Percentiles rank a stretch among this genome's conserved stretches.
Conservation (phyloP, 192 early-diverging fungal genomes). For the Coemansia sp. region DNA sequence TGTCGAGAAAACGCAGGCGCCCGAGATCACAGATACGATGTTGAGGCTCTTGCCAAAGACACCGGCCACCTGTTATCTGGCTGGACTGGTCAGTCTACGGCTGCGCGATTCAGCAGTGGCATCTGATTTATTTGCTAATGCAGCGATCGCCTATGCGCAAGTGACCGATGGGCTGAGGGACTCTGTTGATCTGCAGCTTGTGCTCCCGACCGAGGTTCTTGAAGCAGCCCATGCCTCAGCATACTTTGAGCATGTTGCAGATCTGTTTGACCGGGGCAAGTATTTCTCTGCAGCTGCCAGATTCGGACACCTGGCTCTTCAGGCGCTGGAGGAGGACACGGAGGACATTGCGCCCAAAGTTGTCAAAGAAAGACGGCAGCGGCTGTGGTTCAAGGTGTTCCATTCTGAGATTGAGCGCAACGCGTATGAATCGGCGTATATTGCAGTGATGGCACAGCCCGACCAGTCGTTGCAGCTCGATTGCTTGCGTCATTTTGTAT, state of each 20-base stretch:
- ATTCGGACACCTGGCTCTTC: slow-evolving; percentile 33
- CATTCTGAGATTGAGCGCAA: slow-evolving; percentile 37
- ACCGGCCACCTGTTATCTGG: slow-evolving; percentile 30
- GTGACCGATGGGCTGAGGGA: slow-evolving; percentile 11
- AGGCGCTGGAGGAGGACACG: slow-evolving; percentile 17
- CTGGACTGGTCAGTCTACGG: slow-evolving; percentile 34
- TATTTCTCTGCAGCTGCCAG: slow-evolving; percentile 6
- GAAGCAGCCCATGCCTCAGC: slow-evolving; percentile 13
- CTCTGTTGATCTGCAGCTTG: slow-evolving; percentile 23
- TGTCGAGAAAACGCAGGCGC: slow-evolving; percentile 23
- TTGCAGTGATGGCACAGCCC: slow-evolving; percentile 48
- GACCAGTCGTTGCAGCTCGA: slow-evolving; percentile 34
- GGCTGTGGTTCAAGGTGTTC: slow-evolving; percentile 51
- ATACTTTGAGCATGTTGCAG: slow-evolving; percentile 45
- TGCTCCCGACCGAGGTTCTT: slow-evolving; percentile 19
- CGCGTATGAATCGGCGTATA: slow-evolving; percentile 41
- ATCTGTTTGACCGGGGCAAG: slow-evolving; percentile 26
- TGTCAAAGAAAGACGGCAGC: slow-evolving; percentile 10
- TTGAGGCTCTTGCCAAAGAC: slow-evolving; percentile 31
- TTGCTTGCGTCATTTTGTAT: slow-evolving; percentile 45
- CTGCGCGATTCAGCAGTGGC: slow-evolving; percentile 28
- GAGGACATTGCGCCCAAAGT: slow-evolving; percentile 2
- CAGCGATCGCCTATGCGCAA: slow-evolving; percentile 25
- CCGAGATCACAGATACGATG: slow-evolving; percentile 28
- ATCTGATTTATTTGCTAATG: slow-evolving; percentile 28